Percentiles rank a stretch among this genome's conserved stretches.
phyloP scores from a whole-genome alignment of 208 protist species.

The Crithidia bombi region DNA sequence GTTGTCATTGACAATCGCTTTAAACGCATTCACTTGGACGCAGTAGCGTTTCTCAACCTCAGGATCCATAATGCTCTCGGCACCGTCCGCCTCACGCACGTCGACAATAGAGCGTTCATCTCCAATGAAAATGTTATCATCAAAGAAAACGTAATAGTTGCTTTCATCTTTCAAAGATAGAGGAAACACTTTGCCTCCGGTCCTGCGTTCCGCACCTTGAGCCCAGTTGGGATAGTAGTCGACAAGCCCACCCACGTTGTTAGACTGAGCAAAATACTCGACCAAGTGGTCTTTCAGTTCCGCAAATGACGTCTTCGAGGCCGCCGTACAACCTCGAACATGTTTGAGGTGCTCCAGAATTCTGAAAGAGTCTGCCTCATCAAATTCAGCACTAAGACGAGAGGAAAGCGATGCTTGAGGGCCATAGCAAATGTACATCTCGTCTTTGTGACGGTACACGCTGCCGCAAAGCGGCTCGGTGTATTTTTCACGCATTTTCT shows the following conservation, averaged over 20 bases:
- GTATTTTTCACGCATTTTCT: constrained; percentile 46
- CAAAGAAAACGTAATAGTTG: constrained; percentile 85
- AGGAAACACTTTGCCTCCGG: constrained; percentile 86
- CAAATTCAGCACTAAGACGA: constrained; percentile 28
- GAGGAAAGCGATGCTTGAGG: constrained; percentile 56
- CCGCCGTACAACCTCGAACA: constrained; percentile 53
- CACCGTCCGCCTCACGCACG: constrained; percentile 57
- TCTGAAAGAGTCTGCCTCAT: constrained; percentile 23
- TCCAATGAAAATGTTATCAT: constrained; percentile 90
- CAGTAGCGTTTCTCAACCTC: constrained; percentile 69
- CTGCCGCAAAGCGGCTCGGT: constrained; percentile 59
- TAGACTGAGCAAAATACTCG: constrained; percentile 53
- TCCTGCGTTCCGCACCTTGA: constrained; percentile 71
- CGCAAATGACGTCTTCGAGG: constrained; percentile 53
- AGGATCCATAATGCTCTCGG: constrained; percentile 48
- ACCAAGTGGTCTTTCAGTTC: constrained; percentile 55
- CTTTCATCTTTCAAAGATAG: constrained; percentile 34
- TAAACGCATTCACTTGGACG: constrained; percentile 79
- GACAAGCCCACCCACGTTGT: constrained; percentile 79
- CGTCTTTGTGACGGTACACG: constrained; percentile 66
- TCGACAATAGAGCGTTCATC: constrained; percentile 90
- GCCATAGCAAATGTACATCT: constrained; percentile 77
- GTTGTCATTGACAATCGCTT: constrained; percentile 76
- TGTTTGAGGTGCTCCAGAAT: constrained; percentile 41
- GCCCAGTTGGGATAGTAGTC: constrained; percentile 92